Conservation (phyloP, 2,329 filamentous ascomycete species). For the Ophiobolus disseminans region DNA sequence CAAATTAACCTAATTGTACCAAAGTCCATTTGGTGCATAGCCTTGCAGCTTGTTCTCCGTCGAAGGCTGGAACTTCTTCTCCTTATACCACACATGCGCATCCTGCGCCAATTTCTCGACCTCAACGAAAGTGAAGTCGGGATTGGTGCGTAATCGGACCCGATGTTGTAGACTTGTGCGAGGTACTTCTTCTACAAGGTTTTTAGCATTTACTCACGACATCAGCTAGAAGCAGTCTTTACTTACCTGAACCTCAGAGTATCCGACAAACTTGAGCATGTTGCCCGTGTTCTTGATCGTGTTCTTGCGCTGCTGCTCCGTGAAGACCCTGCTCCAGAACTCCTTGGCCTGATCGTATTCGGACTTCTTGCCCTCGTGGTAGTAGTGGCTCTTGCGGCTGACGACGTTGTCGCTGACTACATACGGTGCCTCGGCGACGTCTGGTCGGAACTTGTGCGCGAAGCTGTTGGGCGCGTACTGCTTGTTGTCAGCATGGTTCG, state of each 20-base stretch:
- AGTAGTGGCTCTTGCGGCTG: conserved; percentile 61
- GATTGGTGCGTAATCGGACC: conserved; percentile 55
- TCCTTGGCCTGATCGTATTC: conserved; percentile 61
- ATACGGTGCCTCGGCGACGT: conserved; percentile 59
- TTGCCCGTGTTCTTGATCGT: conserved; percentile 59
- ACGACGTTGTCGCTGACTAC: conserved; percentile 59
- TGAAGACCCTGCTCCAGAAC: conserved; percentile 60
- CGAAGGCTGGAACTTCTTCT: conserved; percentile 54
- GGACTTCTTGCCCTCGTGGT: conserved; percentile 60
- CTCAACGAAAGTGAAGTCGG: conserved; percentile 55
- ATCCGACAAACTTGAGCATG: conserved; percentile 54
- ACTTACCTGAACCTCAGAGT: conserved; percentile 52
- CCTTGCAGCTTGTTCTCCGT: conserved; percentile 51
- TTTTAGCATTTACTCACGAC: conserved; percentile 1
- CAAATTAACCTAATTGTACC: conserved; percentile 1
- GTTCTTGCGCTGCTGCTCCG: conserved; percentile 52
- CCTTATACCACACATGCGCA: conserved; percentile 57
- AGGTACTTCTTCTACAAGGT: conserved; percentile 56
- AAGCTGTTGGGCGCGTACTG: conserved; percentile 63
- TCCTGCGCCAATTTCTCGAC: conserved; percentile 55
- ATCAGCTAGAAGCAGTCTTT: neutral
- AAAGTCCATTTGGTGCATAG: conserved; percentile 36
- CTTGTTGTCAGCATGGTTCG: conserved; percentile 57
- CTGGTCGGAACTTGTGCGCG: conserved; percentile 59
- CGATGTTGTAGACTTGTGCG: conserved; percentile 60